Percentiles rank a stretch among this genome's conserved stretches.
These are phyloP conservation scores for Paracorniculantispora psalliotae DNA, from an alignment of 2,329 filamentous ascomycete genomes.

Conservation along the genomic window DNA sequence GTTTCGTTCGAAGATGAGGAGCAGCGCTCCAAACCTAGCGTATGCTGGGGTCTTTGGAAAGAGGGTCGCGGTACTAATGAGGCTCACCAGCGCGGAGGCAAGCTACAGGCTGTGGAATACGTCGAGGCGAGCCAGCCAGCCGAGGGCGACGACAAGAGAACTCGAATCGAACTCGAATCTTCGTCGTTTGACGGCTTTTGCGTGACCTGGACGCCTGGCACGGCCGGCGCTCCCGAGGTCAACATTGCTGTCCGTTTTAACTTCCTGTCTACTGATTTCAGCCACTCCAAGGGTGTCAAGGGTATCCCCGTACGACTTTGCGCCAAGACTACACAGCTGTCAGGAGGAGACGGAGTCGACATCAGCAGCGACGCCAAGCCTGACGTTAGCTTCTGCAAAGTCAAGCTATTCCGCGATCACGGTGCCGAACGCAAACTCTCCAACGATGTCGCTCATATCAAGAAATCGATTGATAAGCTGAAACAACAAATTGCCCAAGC, in stretches of 20 bases:
- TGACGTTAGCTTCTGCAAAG: conserved; percentile 92
- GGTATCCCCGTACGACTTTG: conserved; percentile 92
- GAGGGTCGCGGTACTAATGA: conserved; percentile 94
- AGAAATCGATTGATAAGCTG: conserved; percentile 93
- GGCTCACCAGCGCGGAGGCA: conserved; percentile 87
- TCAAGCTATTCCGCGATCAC: conserved; percentile 94
- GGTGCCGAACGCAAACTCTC: conserved; percentile 92
- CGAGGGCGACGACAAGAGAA: conserved; percentile 60
- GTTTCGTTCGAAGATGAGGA: conserved; percentile 96
- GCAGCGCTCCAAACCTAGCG: conserved; percentile 74
- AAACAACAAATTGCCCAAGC: conserved; percentile 87
- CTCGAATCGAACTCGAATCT: conserved; percentile 64
- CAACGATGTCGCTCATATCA: conserved; percentile 90
- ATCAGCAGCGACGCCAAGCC: conserved; percentile 40
- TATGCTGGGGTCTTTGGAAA: conserved; percentile 90
- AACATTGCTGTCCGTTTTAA: conserved; percentile 92
- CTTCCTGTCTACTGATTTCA: conserved; percentile 97
- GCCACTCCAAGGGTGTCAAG: conserved; percentile 97
- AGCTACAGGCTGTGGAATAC: conserved; percentile 90
- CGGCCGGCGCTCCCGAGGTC: conserved; percentile 67
- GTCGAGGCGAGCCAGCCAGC: conserved; percentile 62
- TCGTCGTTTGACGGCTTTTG: conserved; percentile 93
- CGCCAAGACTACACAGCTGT: conserved; percentile 74
- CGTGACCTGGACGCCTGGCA: conserved; percentile 77
- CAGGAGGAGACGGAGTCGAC: conserved; percentile 40